Conservation (phyloP, 2,329 filamentous ascomycete species). For the Hypoxylon sp. region DNA sequence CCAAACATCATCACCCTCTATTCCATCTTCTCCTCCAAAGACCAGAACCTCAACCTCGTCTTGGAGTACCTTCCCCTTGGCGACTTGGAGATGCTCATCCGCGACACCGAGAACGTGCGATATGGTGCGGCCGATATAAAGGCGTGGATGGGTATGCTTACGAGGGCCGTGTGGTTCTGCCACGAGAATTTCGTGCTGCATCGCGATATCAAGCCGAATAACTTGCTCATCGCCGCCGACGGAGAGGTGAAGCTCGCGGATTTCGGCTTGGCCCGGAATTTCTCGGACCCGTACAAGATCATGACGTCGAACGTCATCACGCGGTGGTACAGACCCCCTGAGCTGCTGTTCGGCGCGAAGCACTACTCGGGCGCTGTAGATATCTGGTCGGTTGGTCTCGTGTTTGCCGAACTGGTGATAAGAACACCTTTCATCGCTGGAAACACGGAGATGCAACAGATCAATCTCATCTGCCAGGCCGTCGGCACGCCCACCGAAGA, state of each 20-base stretch:
- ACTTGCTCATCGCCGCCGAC: constrained; percentile 90
- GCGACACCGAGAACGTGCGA: constrained; percentile 77
- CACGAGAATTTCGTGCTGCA: constrained; percentile 94
- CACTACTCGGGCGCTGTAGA: constrained; percentile 93
- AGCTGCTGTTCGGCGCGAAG: constrained; percentile 87
- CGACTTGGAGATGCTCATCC: constrained; percentile 93
- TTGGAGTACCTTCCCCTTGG: constrained; percentile 94
- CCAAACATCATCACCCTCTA: constrained; percentile 94
- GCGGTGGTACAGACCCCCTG: constrained; percentile 93
- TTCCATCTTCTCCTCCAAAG: constrained; percentile 93
- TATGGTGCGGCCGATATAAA: constrained; percentile 94
- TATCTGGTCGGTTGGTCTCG: constrained; percentile 90
- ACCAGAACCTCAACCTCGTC: constrained; percentile 95
- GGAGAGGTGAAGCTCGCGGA: constrained; percentile 95
- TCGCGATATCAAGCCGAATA: constrained; percentile 99
- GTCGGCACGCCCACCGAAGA: constrained; percentile 93
- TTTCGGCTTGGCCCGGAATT: constrained; percentile 91
- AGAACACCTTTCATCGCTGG: constrained; percentile 85
- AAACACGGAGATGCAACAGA: constrained; percentile 85
- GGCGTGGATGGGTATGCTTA: constrained; percentile 98
- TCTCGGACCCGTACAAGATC: constrained; percentile 83
- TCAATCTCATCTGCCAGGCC: constrained; percentile 81
- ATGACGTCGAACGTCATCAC: constrained; percentile 98
- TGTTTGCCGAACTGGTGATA: constrained; percentile 90
- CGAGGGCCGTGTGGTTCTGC: constrained; percentile 92